Percentiles rank a stretch among this genome's conserved stretches.
Evolutionary conservation across 306 rosid genomes (phyloP).

Genomic region (Medicago arabica): DNA sequence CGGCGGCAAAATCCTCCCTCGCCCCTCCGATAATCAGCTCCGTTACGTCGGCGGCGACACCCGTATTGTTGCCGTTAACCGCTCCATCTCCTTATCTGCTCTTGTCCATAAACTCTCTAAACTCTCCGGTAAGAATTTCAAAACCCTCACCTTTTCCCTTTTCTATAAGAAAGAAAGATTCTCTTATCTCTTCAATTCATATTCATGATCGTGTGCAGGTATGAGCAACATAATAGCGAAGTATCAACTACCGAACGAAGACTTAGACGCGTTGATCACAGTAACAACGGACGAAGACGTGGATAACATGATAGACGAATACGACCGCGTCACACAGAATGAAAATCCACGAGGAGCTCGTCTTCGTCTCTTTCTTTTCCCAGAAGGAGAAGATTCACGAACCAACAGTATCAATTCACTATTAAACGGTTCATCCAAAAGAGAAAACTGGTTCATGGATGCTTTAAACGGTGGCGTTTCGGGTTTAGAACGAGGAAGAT

Average conservation of each 20-base stretch:
- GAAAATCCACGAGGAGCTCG: conserved; percentile 76
- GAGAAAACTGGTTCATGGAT: conserved; percentile 92
- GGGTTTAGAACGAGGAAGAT: conserved; percentile 73
- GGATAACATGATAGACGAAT: conserved; percentile 98
- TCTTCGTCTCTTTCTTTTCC: conserved; percentile 81
- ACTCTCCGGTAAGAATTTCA: conserved; percentile 61
- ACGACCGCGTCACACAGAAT: conserved; percentile 73
- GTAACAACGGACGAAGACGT: conserved; percentile 93
- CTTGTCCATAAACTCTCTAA: conserved; percentile 78
- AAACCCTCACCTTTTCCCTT: no score
- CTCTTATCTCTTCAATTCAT: neutral
- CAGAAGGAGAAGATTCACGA: conserved; percentile 57
- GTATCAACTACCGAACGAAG: conserved; percentile 98
- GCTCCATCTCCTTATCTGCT: conserved; percentile 66
- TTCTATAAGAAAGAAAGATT: no score
- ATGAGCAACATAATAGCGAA: conserved; percentile 64
- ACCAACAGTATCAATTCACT: conserved; percentile 79
- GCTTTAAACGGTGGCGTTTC: conserved; percentile 73
- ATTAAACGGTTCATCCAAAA: conserved; percentile 75
- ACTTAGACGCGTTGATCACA: conserved; percentile 88
- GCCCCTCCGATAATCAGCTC: conserved; percentile 92
- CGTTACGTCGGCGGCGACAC: conserved; percentile 98
- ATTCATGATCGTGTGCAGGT: conserved; percentile 57
- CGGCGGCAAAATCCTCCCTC: conserved; percentile 90
- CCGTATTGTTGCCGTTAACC: conserved; percentile 78